These are phyloP conservation scores for Mycena citricolor DNA, from an alignment of 1,284 basidiomycete genomes.

Conservation along the genomic window DNA sequence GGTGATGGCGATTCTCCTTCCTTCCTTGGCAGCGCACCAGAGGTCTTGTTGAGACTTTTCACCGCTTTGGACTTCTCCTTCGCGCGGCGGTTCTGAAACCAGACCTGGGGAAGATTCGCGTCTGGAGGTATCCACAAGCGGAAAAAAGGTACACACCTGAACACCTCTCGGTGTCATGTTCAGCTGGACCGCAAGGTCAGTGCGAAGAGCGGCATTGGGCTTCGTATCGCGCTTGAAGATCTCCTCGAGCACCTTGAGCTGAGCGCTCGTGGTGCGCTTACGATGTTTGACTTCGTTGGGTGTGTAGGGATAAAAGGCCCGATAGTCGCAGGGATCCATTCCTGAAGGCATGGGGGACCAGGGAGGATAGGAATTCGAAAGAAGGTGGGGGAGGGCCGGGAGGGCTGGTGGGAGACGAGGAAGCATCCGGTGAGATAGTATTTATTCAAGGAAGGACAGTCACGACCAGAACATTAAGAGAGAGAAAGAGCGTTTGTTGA, in stretches of 20 bases:
- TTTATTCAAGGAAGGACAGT: conserved; percentile 13
- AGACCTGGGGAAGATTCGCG: conserved; percentile 58
- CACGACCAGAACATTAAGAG: conserved; percentile 17
- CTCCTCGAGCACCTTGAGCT: conserved; percentile 83
- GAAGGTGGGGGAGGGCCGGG: conserved; percentile 12
- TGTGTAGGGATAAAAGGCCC: conserved; percentile 79
- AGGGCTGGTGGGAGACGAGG: conserved; percentile 20
- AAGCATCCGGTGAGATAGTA: conserved; percentile 23
- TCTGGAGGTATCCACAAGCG: conserved; percentile 22
- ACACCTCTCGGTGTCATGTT: conserved; percentile 92
- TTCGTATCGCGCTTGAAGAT: conserved; percentile 87
- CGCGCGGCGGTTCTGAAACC: conserved; percentile 90
- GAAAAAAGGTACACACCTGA: conserved; percentile 60
- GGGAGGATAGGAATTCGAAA: no score
- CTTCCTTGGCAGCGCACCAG: conserved; percentile 17
- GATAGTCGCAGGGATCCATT: conserved; percentile 69
- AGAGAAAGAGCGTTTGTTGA: background rate
- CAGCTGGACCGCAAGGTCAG: conserved; percentile 76
- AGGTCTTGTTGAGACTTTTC: conserved; percentile 32
- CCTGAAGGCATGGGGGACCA: conserved; percentile 26
- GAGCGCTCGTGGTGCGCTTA: conserved; percentile 78
- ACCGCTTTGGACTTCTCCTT: conserved; percentile 70
- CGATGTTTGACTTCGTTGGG: conserved; percentile 91
- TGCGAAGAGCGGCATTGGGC: conserved; percentile 80
- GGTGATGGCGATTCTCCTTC: conserved; percentile 22